Conservation (phyloP, 2,329 filamentous ascomycete species). For the Grosmannia huntii region DNA sequence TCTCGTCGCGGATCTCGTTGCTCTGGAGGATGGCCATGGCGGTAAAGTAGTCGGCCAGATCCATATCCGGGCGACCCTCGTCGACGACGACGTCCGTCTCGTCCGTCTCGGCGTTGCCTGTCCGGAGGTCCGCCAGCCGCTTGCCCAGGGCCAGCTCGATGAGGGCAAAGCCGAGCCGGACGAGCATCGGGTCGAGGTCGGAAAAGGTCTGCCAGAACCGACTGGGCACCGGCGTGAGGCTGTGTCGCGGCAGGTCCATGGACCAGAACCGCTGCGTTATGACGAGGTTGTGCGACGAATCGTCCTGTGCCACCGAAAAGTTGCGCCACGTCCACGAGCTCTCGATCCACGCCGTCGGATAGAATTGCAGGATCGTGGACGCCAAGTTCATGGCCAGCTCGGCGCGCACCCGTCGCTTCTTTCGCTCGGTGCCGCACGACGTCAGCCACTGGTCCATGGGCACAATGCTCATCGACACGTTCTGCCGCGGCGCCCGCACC, state of each 20-base stretch:
- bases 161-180: conserved; percentile 11
- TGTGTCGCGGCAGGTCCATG: conserved; percentile 2
- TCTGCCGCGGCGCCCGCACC: conserved; percentile 5
- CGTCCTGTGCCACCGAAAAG: conserved; percentile 8
- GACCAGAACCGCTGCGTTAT: conserved; percentile 12
- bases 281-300: conserved; percentile 6
- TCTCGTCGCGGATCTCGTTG: conserved; percentile 11
- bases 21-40: conserved; percentile 9
- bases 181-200: conserved; percentile 11
- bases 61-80: neutral
- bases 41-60: conserved; percentile 10
- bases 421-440: conserved; percentile 5
- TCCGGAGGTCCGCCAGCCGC: conserved; percentile 7
- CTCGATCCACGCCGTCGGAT: conserved; percentile 12
- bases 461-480: conserved; percentile 4
- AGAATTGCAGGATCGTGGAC: conserved; percentile 10
- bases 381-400: conserved; percentile 11
- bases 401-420: conserved; percentile 7
- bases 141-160: conserved; percentile 10
- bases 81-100: neutral
- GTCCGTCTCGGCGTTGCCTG: neutral
- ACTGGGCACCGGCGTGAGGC: conserved; percentile 1
- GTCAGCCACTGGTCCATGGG: conserved; percentile 11
- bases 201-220: conserved; percentile 9
- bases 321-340: conserved; percentile 12